Percentiles rank a stretch among this genome's conserved stretches.
phyloP scores from a whole-genome alignment of 805 yeast species.

The Wickerhamiella parazyma region DNA sequence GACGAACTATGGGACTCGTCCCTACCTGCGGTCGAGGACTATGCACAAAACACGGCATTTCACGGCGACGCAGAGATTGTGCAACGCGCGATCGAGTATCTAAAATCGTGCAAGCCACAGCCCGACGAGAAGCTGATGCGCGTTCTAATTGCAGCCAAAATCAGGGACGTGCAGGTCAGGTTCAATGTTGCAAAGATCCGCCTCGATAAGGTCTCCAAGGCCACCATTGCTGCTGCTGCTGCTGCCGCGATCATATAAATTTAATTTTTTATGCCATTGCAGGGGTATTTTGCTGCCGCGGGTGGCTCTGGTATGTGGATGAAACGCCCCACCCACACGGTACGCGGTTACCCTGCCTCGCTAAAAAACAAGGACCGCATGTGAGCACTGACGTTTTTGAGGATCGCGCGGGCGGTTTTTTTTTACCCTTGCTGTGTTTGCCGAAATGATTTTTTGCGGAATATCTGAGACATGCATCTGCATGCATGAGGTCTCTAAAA shows the following conservation, averaged over 20 bases:
- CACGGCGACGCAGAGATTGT: not conserved
- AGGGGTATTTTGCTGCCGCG: no score
- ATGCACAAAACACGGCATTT: not conserved
- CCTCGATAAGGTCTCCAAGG: not conserved
- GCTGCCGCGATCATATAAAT: not conserved
- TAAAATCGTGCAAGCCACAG: not conserved
- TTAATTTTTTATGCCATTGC: no score
- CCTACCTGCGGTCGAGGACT: not conserved
- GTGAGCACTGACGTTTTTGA: no score
- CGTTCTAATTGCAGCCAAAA: not conserved
- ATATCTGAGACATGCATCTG: no score
- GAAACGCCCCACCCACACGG: no score
- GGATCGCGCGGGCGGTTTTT: no score
- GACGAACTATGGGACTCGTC: not conserved
- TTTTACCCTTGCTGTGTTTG: no score
- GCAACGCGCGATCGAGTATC: not conserved
- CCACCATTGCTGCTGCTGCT: not conserved
- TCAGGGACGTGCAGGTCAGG: not conserved
- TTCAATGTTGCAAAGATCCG: not conserved
- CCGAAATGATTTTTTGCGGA: no score
- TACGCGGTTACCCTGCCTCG: not conserved
- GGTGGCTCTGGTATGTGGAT: no score
- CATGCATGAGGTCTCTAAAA: no score
- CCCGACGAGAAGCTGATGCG: not conserved
- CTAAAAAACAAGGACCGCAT: not conserved